Base-by-base conservation (phyloP, 108 stramenopile genomes). In the Nitzschia sp. region DNA sequence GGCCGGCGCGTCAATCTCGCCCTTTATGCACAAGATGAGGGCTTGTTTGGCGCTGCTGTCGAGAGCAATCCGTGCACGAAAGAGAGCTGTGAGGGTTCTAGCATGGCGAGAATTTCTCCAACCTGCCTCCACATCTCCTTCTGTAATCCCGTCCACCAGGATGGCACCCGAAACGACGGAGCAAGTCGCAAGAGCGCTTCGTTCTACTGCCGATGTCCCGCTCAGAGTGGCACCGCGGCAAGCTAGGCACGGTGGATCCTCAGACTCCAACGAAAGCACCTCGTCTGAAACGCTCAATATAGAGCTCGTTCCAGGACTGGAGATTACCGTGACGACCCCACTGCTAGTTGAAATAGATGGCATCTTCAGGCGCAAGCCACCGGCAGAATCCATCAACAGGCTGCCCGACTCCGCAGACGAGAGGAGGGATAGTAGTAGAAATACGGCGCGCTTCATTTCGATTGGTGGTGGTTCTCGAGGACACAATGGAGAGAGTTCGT, bases 81-180 rank as follows among this genome's bases (percentile, higher is more conserved):
- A 90, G 28, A 93, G 45, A 33, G 89, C 89, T 0, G 85, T 85
- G 32, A 93, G 65, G 5, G 92, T 93, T 29, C 83, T 58, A 1
- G 85, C 89, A 71, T 93, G 92, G 21, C 92, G 69, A 4, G 92
- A 86, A 31, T 79, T 71, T 2, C 67, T 74, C 73, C 89, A 72
- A 47, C 88, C 92, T 3, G 73, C 71, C 72, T 87, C 79, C 22
- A 87, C 70, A 76, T 93, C 92, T 17, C 85, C 87, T 48, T 77
- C 62, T 0, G 89, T 93, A 23, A 93, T 86, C 3, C 92, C 92
- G 34, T 80, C 78, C 17, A 93, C 52, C 9, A 93, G 36, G 2
- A 93, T 73, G 2, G 76, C 79, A 45, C 71, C 77, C 21, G 92
- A 78, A 41, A 87, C 66, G 1, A 80, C 52, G 2, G 82, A 77